A percentile compares a stretch with the other conserved stretches of the same genome.
These are phyloP conservation scores for Phymatotrichopsis omnivora DNA, from an alignment of 2,329 filamentous ascomycete species.

Conservation along the genomic window DNA sequence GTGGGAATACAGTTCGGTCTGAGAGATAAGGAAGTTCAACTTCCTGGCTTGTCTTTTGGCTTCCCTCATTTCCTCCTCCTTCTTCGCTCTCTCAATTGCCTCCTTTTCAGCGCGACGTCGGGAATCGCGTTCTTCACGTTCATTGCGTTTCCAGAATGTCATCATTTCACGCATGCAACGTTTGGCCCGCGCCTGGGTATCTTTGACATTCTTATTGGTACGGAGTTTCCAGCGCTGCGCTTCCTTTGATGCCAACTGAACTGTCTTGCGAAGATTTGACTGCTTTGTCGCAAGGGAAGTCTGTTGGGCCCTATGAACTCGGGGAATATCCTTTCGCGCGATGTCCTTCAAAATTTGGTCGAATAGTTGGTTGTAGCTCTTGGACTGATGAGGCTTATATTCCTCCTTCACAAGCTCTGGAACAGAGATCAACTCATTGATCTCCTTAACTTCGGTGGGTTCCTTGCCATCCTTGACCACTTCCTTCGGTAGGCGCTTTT, in stretches of 20 bases:
- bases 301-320: conserved; percentile 78
- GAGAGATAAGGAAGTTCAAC: conserved; percentile 97
- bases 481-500: conserved; percentile 38
- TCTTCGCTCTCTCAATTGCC: conserved; percentile 91
- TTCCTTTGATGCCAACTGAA: conserved; percentile 91
- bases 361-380: conserved; percentile 93
- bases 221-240: conserved; percentile 93
- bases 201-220: conserved; percentile 97
- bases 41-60: conserved; percentile 96
- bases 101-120: conserved; percentile 90
- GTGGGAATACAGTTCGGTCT: conserved; percentile 97
- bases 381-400: conserved; percentile 44
- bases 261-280: conserved; percentile 96
- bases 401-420: conserved; percentile 36
- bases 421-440: conserved; percentile 37
- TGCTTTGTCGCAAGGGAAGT: conserved; percentile 77
- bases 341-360: conserved; percentile 96
- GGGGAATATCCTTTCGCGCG: conserved; percentile 83
- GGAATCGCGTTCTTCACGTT: conserved; percentile 89
- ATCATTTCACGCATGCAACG: conserved; percentile 99
- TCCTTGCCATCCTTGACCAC: too few species aligned
- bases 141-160: conserved; percentile 98
- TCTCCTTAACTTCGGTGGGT: conserved; percentile 37
- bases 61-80: conserved; percentile 94
- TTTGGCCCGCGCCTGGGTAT: conserved; percentile 92